These are phyloP conservation scores for Cercospora sp. DNA, from an alignment of 2,329 filamentous ascomycete species.

Conservation along the genomic window DNA sequence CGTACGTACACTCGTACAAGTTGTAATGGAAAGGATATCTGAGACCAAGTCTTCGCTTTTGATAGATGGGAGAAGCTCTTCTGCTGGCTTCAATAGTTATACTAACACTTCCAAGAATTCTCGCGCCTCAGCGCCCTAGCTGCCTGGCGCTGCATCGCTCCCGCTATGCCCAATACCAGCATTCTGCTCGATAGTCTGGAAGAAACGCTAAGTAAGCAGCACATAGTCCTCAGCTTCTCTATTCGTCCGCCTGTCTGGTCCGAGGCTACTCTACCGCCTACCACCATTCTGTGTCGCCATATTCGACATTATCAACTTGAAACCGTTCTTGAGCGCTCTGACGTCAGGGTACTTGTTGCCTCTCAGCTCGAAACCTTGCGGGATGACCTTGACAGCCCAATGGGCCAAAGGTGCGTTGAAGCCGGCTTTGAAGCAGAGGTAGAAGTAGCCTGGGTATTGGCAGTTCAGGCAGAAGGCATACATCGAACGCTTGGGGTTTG, in stretches of 20 bases:
- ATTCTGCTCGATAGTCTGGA: not conserved
- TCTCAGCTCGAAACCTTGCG: conserved; percentile 88
- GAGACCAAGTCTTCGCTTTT: not conserved
- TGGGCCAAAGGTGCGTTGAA: conserved; percentile 69
- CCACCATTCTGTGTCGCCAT: conserved; percentile 24
- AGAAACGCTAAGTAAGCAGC: not conserved
- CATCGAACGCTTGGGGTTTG: conserved; percentile 88
- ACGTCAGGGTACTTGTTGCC: conserved; percentile 91
- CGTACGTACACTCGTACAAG: no score
- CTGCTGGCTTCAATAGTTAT: not conserved
- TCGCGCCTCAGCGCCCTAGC: not conserved
- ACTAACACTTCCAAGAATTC: not conserved
- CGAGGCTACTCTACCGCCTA: not conserved
- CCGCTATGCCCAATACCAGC: not conserved
- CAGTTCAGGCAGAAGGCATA: conserved; percentile 96
- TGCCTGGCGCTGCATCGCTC: not conserved
- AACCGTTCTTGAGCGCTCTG: conserved; percentile 92
- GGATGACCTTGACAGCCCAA: conserved; percentile 87
- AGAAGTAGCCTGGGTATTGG: conserved; percentile 91
- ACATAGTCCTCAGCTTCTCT: not conserved
- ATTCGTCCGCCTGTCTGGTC: not conserved
- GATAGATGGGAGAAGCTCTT: not conserved
- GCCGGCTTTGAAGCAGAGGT: conserved; percentile 93
- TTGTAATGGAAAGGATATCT: no score
- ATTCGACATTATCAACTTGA: conserved; percentile 68